These are phyloP conservation scores for Colletotrichum falcatum DNA, from an alignment of 2,329 filamentous ascomycete species.

Conservation along the genomic window DNA sequence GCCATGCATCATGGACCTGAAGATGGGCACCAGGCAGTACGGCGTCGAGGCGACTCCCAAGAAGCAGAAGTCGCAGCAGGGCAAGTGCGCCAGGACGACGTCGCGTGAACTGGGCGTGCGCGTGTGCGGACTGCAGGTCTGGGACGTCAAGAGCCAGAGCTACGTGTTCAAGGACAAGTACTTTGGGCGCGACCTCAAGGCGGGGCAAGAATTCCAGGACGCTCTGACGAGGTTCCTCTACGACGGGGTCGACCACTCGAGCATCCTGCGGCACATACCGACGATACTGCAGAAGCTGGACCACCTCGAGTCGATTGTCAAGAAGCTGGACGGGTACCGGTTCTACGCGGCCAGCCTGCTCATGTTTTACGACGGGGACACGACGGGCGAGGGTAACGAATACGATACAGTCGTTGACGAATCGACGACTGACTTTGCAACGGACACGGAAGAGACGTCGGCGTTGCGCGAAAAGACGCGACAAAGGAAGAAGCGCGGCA, in stretches of 20 bases:
- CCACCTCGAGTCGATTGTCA: constrained; percentile 85
- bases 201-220: constrained; percentile 87
- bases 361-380: constrained; percentile 95
- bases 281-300: constrained; percentile 86
- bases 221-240: constrained; percentile 91
- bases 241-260: constrained; percentile 84
- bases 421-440: constrained; percentile 69
- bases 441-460: constrained; percentile 67
- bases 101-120: constrained; percentile 92
- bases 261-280: constrained; percentile 88
- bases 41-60: constrained; percentile 91
- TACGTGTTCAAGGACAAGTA: constrained; percentile 99
- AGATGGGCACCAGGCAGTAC: constrained; percentile 98
- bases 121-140: constrained; percentile 95
- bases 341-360: constrained; percentile 96
- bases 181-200: constrained; percentile 88
- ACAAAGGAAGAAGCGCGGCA: constrained; percentile 68
- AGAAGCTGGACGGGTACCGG: constrained; percentile 83
- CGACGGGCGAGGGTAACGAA: constrained; percentile 59
- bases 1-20: constrained; percentile 96
- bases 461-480: constrained; percentile 54
- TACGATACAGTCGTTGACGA: constrained; percentile 66
- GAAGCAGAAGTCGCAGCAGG: constrained; percentile 91
- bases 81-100: constrained; percentile 93
- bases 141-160: constrained; percentile 84